phyloP scores from a whole-genome alignment of 805 yeast species.

The Lipomyces mesembrius region DNA sequence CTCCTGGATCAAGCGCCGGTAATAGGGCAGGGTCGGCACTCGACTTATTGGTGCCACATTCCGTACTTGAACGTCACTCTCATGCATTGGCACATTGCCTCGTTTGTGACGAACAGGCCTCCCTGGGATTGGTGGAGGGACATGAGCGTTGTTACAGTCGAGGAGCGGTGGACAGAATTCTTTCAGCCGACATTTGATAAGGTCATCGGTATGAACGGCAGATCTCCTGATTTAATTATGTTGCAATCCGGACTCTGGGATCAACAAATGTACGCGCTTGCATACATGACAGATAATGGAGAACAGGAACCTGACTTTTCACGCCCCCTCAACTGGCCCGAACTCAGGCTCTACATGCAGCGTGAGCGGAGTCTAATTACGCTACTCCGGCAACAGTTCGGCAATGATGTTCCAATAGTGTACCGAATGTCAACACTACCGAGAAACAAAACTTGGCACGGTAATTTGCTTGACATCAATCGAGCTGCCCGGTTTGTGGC shows the following conservation, averaged over 20 bases:
- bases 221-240: conserved; percentile 23
- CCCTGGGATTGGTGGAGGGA: conserved; percentile 28
- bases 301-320: conserved; percentile 11
- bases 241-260: conserved; percentile 27
- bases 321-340: conserved; percentile 25
- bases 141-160: conserved; percentile 28
- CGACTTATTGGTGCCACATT: conserved; percentile 26
- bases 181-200: conserved; percentile 8
- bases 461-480: conserved; percentile 16
- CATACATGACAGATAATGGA: background rate
- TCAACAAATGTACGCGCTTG: conserved; percentile 9
- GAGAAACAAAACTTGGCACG: conserved; percentile 6
- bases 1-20: conserved; percentile 12
- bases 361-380: conserved; percentile 15
- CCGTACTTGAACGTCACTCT: conserved; percentile 30
- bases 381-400: conserved; percentile 20
- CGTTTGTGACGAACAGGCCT: conserved; percentile 23
- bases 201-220: conserved; percentile 21
- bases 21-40: conserved; percentile 9
- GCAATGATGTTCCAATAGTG: conserved; percentile 26
- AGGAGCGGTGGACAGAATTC: conserved; percentile 26
- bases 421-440: conserved; percentile 26
- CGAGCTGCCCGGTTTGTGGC: conserved; percentile 20
- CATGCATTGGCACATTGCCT: conserved; percentile 32
- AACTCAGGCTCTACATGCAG: conserved; percentile 18